These are phyloP conservation scores for Lanmaoa rubissima DNA, from an alignment of 768 basidiomycete species.

Conservation along the genomic window DNA sequence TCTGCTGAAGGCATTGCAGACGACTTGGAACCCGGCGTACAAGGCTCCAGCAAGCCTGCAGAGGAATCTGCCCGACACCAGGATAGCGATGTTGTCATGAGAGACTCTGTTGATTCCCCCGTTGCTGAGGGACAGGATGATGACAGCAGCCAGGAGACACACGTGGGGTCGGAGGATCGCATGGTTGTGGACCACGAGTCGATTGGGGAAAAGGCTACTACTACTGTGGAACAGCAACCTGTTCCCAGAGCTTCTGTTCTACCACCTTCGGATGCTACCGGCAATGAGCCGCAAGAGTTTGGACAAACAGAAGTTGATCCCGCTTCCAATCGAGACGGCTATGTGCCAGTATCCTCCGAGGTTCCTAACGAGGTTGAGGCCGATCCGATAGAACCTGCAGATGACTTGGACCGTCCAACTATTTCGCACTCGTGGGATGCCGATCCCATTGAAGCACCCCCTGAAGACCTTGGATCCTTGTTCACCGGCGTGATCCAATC, in stretches of 20 bases:
- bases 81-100: slow-evolving; percentile 8
- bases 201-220: slow-evolving; percentile 1
- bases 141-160: slow-evolving; percentile 19
- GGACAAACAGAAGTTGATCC: slow-evolving; percentile 21
- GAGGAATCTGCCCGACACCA: not conserved
- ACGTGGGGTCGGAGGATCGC: slow-evolving; percentile 19
- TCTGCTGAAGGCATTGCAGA: slow-evolving; percentile 34
- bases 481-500: slow-evolving; percentile 6
- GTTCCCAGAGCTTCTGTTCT: not conserved
- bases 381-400: slow-evolving; percentile 48
- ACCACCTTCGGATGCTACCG: not conserved
- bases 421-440: slow-evolving; percentile 6
- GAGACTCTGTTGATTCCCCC: not conserved
- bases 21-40: slow-evolving; percentile 28
- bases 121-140: not conserved
- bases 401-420: slow-evolving; percentile 30
- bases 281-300: not conserved
- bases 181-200: slow-evolving; percentile 13
- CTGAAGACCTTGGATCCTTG: slow-evolving; percentile 5
- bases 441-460: slow-evolving; percentile 33
- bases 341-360: not conserved
- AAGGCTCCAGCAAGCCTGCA: not conserved
- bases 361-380: not conserved
- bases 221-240: not conserved
- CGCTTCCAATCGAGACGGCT: not conserved